Evolutionary conservation across 768 basidiomycete species (phyloP).

Genomic region (Strobilomyces echinocephalus): DNA sequence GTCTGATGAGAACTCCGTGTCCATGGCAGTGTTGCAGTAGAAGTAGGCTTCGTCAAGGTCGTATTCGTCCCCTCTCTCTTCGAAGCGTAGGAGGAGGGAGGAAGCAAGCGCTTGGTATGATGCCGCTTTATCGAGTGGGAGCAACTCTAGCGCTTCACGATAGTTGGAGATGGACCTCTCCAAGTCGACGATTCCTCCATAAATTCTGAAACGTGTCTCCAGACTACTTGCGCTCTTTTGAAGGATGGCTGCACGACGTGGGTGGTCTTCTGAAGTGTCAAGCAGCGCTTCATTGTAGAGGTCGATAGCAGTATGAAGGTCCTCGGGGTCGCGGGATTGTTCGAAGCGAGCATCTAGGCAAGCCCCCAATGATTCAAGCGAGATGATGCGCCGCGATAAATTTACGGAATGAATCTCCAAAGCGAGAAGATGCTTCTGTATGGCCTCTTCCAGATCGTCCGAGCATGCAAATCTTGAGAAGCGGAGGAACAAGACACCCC

Average conservation of each 20-base stretch:
- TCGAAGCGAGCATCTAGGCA: constrained; percentile 27
- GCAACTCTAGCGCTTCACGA: constrained; percentile 22
- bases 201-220: constrained; percentile 13
- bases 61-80: constrained; percentile 21
- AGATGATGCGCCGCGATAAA: constrained; percentile 11
- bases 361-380: constrained; percentile 19
- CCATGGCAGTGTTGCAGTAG: constrained; percentile 14
- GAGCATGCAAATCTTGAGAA: constrained; percentile 12
- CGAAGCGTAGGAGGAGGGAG: constrained; percentile 23
- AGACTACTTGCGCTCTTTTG: constrained; percentile 14
- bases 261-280: constrained; percentile 14
- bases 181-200: constrained; percentile 19
- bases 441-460: constrained; percentile 25
- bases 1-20: constrained; percentile 1
- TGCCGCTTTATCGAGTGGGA: constrained; percentile 12
- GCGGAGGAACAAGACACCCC: constrained; percentile 24
- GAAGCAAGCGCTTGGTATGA: constrained; percentile 17
- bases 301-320: constrained; percentile 25
- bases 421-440: constrained; percentile 22
- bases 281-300: constrained; percentile 25
- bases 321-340: constrained; percentile 15
- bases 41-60: constrained; percentile 26
- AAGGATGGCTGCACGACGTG: constrained; percentile 13
- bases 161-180: constrained; percentile 25
- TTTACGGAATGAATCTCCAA: constrained; percentile 15